phyloP scores from a whole-genome alignment of 202 grass and related monocot species.

The Alloteropsis angusta region DNA sequence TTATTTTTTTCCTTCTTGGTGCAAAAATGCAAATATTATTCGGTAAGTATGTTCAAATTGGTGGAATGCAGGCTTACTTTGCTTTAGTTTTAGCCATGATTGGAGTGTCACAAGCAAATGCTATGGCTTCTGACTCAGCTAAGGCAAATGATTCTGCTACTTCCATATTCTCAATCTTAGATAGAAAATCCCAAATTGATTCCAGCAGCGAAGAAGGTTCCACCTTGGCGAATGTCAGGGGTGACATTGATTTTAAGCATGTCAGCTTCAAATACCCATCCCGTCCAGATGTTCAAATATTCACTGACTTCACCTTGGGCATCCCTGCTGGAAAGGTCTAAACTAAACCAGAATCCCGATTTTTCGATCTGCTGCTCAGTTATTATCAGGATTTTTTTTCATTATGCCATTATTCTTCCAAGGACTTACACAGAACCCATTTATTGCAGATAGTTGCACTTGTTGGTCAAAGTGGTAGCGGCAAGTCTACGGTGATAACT shows the following conservation, averaged over 20 bases:
- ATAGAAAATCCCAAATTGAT: conserved; percentile 42
- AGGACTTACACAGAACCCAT: background rate
- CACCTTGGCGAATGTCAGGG: conserved; percentile 29
- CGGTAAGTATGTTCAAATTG: background rate
- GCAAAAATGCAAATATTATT: background rate
- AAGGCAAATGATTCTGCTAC: conserved; percentile 36
- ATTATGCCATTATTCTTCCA: background rate
- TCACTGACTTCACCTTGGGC: conserved; percentile 28
- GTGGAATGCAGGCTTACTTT: conserved; percentile 10
- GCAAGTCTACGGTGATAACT: conserved; percentile 2
- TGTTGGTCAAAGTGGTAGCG: conserved; percentile 2
- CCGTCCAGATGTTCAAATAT: conserved; percentile 38
- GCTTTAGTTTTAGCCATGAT: background rate
- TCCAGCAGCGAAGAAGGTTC: conserved; percentile 28
- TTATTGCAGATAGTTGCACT: conserved; percentile 3
- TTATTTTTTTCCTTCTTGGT: background rate
- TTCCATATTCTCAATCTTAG: conserved; percentile 49
- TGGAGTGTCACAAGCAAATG: conserved; percentile 4
- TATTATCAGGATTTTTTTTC: background rate
- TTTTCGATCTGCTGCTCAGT: background rate
- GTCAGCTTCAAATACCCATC: conserved; percentile 47
- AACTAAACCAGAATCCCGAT: background rate
- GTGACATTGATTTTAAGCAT: conserved; percentile 34
- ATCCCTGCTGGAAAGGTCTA: conserved; percentile 5
- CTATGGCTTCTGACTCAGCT: conserved; percentile 42